Evolutionary conservation across 192 early-diverging fungal genomes (phyloP).

Genomic region (Coemansia sp.): DNA sequence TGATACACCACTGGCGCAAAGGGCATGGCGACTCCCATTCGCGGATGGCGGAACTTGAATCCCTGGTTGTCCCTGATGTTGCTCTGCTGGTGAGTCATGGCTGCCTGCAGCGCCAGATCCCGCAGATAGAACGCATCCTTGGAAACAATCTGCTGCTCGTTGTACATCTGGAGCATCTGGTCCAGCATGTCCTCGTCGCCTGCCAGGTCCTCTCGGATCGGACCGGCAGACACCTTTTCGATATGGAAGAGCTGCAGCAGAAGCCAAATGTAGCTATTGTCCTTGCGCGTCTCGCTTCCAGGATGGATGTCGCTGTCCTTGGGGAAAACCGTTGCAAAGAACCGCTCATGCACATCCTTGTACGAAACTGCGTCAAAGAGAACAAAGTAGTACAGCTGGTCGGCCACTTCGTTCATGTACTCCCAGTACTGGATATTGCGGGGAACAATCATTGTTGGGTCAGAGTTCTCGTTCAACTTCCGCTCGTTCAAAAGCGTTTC

Average conservation of each 20-base stretch:
- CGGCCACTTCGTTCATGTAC: slow-evolving; percentile 71
- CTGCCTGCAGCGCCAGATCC: slow-evolving; percentile 72
- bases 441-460: slow-evolving; percentile 64
- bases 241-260: slow-evolving; percentile 71
- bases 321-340: slow-evolving; percentile 59
- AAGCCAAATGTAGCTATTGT: slow-evolving; percentile 75
- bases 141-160: slow-evolving; percentile 72
- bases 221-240: slow-evolving; percentile 61
- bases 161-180: slow-evolving; percentile 69
- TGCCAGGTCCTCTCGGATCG: slow-evolving; percentile 65
- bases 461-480: slow-evolving; percentile 38
- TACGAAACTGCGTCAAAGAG: slow-evolving; percentile 59
- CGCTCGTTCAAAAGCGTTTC: slow-evolving; percentile 47
- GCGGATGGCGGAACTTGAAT: slow-evolving; percentile 73
- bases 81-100: slow-evolving; percentile 64
- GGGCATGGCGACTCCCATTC: slow-evolving; percentile 62
- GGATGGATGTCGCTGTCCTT: slow-evolving; percentile 54
- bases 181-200: slow-evolving; percentile 72
- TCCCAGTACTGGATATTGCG: slow-evolving; percentile 71
- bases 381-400: slow-evolving; percentile 75
- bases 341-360: slow-evolving; percentile 57
- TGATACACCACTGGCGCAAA: slow-evolving; percentile 52
- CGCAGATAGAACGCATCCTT: slow-evolving; percentile 73
- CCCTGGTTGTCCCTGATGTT: slow-evolving; percentile 64
- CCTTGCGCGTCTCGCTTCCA: slow-evolving; percentile 55